Conservation (phyloP, 2,329 filamentous ascomycete species). For the Trichoderma polysporum region DNA sequence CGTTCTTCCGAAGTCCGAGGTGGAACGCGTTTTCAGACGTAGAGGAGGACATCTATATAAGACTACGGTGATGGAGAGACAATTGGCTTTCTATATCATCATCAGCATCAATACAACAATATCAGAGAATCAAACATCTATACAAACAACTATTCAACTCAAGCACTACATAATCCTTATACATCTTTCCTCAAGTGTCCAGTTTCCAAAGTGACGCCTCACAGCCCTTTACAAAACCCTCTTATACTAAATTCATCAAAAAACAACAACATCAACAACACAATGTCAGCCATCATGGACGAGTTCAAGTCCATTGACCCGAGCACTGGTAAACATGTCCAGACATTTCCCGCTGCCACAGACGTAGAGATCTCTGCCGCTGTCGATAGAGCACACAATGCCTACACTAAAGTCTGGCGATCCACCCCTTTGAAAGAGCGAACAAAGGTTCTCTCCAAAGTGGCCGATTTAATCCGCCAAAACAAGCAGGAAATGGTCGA, state of each 20-base stretch:
- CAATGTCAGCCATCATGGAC: background rate
- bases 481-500: slow-evolving; percentile 6
- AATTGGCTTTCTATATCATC: background rate
- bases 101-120: background rate
- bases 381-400: slow-evolving; percentile 1
- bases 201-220: background rate
- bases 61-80: background rate
- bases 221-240: background rate
- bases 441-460: background rate
- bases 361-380: background rate
- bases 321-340: background rate
- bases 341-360: background rate
- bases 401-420: slow-evolving; percentile 7
- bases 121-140: background rate
- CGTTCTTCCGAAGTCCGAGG: background rate
- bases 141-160: background rate
- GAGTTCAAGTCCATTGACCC: slow-evolving; percentile 4
- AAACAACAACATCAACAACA: background rate
- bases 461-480: background rate
- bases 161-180: background rate
- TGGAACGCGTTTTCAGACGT: background rate
- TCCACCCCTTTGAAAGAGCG: background rate
- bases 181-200: background rate
- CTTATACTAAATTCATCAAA: background rate
- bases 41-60: background rate